Evolutionary conservation across 176 grass and related monocot genomes (phyloP).

Genomic region (Zoysia japonica): DNA sequence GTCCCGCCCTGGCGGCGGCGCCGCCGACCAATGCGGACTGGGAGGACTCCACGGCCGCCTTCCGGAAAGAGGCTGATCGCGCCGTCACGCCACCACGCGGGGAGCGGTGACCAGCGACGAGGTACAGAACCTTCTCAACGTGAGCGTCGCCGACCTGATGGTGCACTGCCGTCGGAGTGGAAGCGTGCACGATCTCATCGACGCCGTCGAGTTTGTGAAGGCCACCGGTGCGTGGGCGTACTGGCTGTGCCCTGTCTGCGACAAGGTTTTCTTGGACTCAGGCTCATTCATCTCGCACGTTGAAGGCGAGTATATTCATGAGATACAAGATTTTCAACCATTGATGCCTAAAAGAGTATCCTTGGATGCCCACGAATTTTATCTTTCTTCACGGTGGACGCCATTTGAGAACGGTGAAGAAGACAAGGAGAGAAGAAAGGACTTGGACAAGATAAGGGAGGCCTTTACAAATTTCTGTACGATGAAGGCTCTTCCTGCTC

Average conservation of each 20-base stretch:
- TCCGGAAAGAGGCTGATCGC: background rate
- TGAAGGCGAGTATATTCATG: background rate
- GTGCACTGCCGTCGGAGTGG: background rate
- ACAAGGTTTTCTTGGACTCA: background rate
- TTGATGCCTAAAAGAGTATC: background rate
- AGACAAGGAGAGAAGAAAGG: background rate
- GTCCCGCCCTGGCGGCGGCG: background rate
- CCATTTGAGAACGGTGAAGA: background rate
- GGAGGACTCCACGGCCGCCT: constrained; percentile 15
- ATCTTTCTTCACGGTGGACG: background rate
- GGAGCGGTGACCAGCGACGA: background rate
- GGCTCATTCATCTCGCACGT: background rate
- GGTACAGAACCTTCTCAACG: background rate
- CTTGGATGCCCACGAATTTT: background rate
- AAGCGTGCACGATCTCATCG: background rate
- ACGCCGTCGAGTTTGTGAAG: constrained; percentile 20
- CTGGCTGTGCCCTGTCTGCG: constrained; percentile 31
- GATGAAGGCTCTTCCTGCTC: constrained; percentile 15
- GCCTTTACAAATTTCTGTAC: background rate
- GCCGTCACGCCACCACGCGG: constrained; percentile 4
- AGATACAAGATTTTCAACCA: background rate
- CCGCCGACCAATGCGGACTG: constrained; percentile 1
- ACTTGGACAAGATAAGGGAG: constrained; percentile 2
- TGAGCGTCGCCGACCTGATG: constrained; percentile 14
- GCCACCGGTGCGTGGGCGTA: background rate